A percentile compares a stretch with the other conserved stretches of the same genome.
phyloP scores from a whole-genome alignment of 805 yeast species.

The Scheffersomyces amazonensis region DNA sequence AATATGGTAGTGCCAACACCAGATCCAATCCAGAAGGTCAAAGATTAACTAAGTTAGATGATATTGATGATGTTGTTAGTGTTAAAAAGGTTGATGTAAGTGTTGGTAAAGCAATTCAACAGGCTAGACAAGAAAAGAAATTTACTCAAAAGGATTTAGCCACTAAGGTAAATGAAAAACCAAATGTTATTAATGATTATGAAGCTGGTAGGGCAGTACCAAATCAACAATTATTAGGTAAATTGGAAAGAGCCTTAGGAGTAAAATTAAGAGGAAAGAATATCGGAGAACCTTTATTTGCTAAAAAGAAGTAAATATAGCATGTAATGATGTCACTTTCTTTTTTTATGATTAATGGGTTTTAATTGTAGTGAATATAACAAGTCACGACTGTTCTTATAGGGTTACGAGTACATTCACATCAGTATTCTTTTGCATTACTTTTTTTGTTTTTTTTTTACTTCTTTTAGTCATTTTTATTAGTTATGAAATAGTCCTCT shows the following conservation, averaged over 20 bases:
- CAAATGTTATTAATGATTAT: slow-evolving; percentile 90
- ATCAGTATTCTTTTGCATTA: no score
- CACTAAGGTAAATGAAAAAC: slow-evolving; percentile 92
- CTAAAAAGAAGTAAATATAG: slow-evolving; percentile 50
- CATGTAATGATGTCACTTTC: no score
- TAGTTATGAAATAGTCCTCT: no score
- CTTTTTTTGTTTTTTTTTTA: no score
- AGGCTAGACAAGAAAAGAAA: slow-evolving; percentile 84
- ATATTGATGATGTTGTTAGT: slow-evolving; percentile 89
- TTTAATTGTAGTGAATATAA: neutral
- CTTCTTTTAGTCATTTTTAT: no score
- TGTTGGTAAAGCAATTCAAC: slow-evolving; percentile 85
- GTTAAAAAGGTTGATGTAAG: slow-evolving; percentile 80
- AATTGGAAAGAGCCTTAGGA: slow-evolving; percentile 91
- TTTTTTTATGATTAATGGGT: slow-evolving; percentile 1
- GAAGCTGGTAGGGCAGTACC: slow-evolving; percentile 97
- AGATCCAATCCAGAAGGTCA: slow-evolving; percentile 86
- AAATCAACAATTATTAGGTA: slow-evolving; percentile 89
- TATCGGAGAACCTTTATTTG: slow-evolving; percentile 83
- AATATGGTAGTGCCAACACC: slow-evolving; percentile 65
- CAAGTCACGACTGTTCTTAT: no score
- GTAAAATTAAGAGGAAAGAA: slow-evolving; percentile 94
- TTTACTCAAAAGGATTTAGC: slow-evolving; percentile 96
- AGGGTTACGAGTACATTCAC: no score
- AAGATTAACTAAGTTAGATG: slow-evolving; percentile 87